Conservation (phyloP, 2,329 filamentous ascomycete species). For the Penicillium sp. region DNA sequence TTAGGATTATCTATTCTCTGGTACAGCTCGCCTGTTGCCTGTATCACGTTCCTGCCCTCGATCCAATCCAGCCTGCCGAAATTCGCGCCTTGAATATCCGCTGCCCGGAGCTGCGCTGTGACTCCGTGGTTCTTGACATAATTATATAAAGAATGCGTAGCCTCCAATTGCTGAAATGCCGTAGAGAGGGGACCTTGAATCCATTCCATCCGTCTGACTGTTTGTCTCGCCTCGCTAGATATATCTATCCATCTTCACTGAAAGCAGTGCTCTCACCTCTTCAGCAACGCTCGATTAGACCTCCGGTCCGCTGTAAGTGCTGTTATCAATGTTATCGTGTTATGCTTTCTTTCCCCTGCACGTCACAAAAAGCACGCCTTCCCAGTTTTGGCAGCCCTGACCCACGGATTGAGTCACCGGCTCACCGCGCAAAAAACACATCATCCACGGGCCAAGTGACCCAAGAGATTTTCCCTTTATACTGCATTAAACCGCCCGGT, state of each 20-base stretch:
- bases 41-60: background rate
- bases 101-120: background rate
- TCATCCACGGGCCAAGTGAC: background rate
- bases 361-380: background rate
- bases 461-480: background rate
- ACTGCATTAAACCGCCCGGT: constrained; percentile 9
- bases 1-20: background rate
- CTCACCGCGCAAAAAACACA: constrained; percentile 1
- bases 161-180: constrained; percentile 1
- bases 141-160: background rate
- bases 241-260: too few species aligned
- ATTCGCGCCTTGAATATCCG: background rate
- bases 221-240: too few species aligned
- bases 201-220: background rate
- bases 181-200: background rate
- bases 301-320: background rate
- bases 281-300: too few species aligned
- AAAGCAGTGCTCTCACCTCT: too few species aligned
- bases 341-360: background rate
- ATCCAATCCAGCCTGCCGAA: background rate
- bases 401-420: constrained; percentile 12
- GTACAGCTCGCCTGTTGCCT: background rate
- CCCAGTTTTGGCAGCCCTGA: constrained; percentile 3
- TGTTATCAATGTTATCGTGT: background rate
- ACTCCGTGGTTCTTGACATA: background rate